Percentiles rank a stretch among this genome's conserved stretches.
phyloP scores from a whole-genome alignment of 768 basidiomycete genomes.

The Suillus discolor region DNA sequence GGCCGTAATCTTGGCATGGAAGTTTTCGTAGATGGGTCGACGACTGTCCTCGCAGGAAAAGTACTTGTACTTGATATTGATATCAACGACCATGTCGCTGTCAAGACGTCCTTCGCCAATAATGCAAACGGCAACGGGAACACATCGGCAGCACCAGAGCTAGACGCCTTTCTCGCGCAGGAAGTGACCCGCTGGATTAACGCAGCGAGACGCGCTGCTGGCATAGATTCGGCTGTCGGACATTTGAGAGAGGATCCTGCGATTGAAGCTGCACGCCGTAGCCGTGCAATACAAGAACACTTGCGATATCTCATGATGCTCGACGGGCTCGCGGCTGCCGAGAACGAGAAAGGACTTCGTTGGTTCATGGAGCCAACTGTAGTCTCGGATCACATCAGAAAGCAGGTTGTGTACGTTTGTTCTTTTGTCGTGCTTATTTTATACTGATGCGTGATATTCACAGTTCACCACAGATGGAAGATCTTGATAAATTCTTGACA shows the following conservation, averaged over 20 bases:
- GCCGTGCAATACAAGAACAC: slow-evolving; percentile 52
- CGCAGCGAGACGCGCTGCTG: slow-evolving; percentile 40
- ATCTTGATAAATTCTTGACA: slow-evolving; percentile 70
- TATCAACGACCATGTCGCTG: slow-evolving; percentile 48
- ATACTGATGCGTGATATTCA: neutral
- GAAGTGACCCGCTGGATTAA: slow-evolving; percentile 58
- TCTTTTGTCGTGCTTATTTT: neutral
- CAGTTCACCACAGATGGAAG: slow-evolving; percentile 40
- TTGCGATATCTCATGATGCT: slow-evolving; percentile 72
- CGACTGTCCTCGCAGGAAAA: slow-evolving; percentile 72
- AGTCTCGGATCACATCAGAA: slow-evolving; percentile 22
- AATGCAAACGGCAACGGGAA: slow-evolving; percentile 47
- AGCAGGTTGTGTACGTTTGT: slow-evolving; percentile 15
- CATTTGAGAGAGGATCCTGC: slow-evolving; percentile 50
- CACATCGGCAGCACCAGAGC: slow-evolving; percentile 40
- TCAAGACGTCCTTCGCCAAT: slow-evolving; percentile 77
- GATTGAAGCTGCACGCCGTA: slow-evolving; percentile 52
- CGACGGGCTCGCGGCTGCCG: slow-evolving; percentile 60
- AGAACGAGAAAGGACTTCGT: slow-evolving; percentile 62
- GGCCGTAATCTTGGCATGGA: slow-evolving; percentile 72
- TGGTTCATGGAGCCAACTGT: slow-evolving; percentile 65
- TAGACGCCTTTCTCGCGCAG: slow-evolving; percentile 65
- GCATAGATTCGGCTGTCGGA: slow-evolving; percentile 20
- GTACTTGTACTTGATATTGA: slow-evolving; percentile 81
- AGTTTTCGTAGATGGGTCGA: slow-evolving; percentile 66